These are phyloP conservation scores for Cymodocea nodosa DNA, from an alignment of 116 monocot genomes.

Conservation along the genomic window DNA sequence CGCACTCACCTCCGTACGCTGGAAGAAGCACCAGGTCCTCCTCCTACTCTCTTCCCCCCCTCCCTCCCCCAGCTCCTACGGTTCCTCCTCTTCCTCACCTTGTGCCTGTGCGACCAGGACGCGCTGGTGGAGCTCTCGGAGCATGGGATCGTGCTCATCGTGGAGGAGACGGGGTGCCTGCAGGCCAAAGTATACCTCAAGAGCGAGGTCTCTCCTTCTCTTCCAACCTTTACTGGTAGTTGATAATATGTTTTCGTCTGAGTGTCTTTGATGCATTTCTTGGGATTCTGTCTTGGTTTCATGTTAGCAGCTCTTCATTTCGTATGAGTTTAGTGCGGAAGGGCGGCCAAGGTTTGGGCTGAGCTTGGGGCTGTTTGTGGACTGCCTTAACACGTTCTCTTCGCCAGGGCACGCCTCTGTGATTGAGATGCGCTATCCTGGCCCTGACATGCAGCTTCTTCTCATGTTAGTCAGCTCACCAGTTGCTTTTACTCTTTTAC, in stretches of 20 bases:
- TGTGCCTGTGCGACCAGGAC: conserved; percentile 31
- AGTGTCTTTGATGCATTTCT: neutral
- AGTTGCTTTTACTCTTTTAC: no score
- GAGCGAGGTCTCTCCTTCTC: conserved; percentile 57
- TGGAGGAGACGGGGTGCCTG: conserved; percentile 85
- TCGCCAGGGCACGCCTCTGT: conserved; percentile 43
- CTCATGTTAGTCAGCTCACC: conserved; percentile 41
- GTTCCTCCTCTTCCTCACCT: neutral
- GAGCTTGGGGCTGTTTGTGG: conserved; percentile 76
- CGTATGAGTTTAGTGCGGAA: conserved; percentile 65
- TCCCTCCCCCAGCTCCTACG: neutral
- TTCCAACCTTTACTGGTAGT: neutral
- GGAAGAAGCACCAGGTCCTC: conserved; percentile 85
- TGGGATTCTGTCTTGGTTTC: neutral
- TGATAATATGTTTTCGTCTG: neutral
- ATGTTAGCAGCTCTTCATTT: conserved; percentile 61
- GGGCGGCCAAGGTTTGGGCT: conserved; percentile 87
- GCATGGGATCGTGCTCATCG: conserved; percentile 87
- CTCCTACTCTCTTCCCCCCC: neutral
- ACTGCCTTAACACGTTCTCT: conserved; percentile 83
- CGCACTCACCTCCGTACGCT: conserved; percentile 87
- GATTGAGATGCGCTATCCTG: conserved; percentile 85
- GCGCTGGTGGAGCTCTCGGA: conserved; percentile 89
- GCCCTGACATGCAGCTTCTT: conserved; percentile 94
- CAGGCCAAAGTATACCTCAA: conserved; percentile 99